Conservation (phyloP, 2,329 filamentous ascomycete species). For the Pseudogymnoascus sp. region DNA sequence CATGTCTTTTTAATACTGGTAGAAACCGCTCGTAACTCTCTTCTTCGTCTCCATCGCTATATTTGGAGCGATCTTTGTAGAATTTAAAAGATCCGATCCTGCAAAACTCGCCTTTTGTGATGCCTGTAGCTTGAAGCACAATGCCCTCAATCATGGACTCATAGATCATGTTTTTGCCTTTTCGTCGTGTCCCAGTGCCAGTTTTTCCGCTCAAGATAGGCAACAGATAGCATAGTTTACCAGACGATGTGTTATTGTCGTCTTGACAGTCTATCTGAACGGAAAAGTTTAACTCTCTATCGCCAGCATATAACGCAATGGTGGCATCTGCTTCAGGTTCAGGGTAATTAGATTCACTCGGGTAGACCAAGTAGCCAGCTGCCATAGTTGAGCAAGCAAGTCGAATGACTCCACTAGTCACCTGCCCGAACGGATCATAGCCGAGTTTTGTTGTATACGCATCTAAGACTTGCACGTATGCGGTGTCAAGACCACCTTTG, state of each 20-base stretch:
- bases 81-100: constrained; percentile 13
- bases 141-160: constrained; percentile 11
- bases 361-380: constrained; percentile 13
- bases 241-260: background rate
- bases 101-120: constrained; percentile 12
- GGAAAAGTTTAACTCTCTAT: background rate
- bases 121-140: constrained; percentile 13
- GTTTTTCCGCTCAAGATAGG: constrained; percentile 10
- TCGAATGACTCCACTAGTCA: constrained; percentile 15
- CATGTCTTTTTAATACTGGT: background rate
- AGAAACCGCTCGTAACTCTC: background rate
- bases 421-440: constrained; percentile 16
- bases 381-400: constrained; percentile 17
- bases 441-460: constrained; percentile 6
- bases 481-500: constrained; percentile 4
- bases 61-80: background rate
- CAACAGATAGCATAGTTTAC: background rate
- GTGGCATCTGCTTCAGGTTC: background rate
- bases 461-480: constrained; percentile 15
- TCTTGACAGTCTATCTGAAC: constrained; percentile 15
- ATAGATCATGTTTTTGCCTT: background rate
- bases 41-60: background rate
- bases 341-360: background rate
- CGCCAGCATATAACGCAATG: background rate
- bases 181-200: too few relatives aligned